Conservation (phyloP, 768 basidiomycete species). For the Wakefieldia striispora region DNA sequence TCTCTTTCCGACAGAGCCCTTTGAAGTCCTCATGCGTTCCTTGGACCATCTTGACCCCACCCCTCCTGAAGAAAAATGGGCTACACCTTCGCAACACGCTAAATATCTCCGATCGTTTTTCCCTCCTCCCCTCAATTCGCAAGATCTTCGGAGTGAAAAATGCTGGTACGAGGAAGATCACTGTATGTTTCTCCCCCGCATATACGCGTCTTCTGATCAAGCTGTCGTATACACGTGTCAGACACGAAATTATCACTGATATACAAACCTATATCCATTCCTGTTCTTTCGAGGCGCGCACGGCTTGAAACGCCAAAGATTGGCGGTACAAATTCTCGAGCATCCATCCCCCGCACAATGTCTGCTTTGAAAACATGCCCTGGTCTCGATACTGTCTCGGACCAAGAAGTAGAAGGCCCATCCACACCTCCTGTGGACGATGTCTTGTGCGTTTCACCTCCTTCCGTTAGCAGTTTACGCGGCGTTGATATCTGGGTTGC, state of each 20-base stretch:
- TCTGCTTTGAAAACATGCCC: slow-evolving; percentile 22
- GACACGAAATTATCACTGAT: slow-evolving; percentile 24
- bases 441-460: slow-evolving; percentile 37
- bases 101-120: slow-evolving; percentile 21
- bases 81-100: slow-evolving; percentile 25
- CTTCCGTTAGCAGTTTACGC: background rate
- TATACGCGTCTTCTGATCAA: slow-evolving; percentile 13
- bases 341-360: slow-evolving; percentile 26
- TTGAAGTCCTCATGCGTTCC: slow-evolving; percentile 40
- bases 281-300: slow-evolving; percentile 45
- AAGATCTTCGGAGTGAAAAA: slow-evolving; percentile 36
- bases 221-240: slow-evolving; percentile 9
- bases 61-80: slow-evolving; percentile 45
- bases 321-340: slow-evolving; percentile 28
- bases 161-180: slow-evolving; percentile 35
- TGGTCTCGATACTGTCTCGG: slow-evolving; percentile 23
- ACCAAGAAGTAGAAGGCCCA: slow-evolving; percentile 34
- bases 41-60: slow-evolving; percentile 33
- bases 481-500: background rate
- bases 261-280: slow-evolving; percentile 39
- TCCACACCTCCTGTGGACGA: slow-evolving; percentile 32
- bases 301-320: slow-evolving; percentile 45
- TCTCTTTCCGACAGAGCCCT: slow-evolving; percentile 53
- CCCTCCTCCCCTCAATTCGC: slow-evolving; percentile 7
- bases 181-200: slow-evolving; percentile 30